phyloP scores from a whole-genome alignment of 164 flowering plant genomes.

The Aristolochia californica region DNA sequence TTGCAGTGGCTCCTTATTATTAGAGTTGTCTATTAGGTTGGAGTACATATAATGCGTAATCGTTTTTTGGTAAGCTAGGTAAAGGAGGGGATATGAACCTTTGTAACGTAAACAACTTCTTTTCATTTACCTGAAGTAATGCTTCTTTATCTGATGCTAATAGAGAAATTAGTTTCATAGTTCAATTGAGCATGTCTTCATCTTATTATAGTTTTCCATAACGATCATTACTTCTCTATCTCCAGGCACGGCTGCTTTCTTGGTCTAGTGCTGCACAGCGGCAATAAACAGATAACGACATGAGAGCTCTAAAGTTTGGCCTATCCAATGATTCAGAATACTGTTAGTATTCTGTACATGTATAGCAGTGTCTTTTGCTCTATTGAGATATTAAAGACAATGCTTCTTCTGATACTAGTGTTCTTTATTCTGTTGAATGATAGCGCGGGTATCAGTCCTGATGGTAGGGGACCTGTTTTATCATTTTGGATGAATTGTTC shows the following conservation, averaged over 20 bases:
- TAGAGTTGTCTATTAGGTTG: too few relatives aligned
- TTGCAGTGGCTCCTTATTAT: too few relatives aligned
- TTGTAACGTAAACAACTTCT: too few relatives aligned
- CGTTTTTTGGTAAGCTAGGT: too few relatives aligned
- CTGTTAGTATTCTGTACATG: constrained; percentile 25
- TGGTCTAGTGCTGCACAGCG: constrained; percentile 11
- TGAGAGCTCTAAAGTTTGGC: constrained; percentile 22
- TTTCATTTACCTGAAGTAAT: too few relatives aligned
- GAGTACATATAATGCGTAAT: too few relatives aligned
- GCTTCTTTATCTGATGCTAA: too few relatives aligned
- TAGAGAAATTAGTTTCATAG: too few relatives aligned
- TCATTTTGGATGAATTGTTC: too few relatives aligned
- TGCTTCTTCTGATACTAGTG: constrained; percentile 31
- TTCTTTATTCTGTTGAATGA: constrained; percentile 16
- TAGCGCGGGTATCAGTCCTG: constrained; percentile 39
- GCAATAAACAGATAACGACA: constrained; percentile 9
- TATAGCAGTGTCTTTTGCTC: constrained; percentile 35
- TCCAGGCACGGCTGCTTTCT: not conserved
- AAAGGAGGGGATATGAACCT: too few relatives aligned
- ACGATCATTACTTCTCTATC: not conserved
- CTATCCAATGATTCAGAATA: constrained; percentile 31
- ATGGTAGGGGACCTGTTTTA: constrained; percentile 19
- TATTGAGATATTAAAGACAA: constrained; percentile 22
- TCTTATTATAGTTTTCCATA: too few relatives aligned
- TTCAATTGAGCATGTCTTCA: too few relatives aligned